Evolutionary conservation across 2,329 filamentous ascomycete genomes (phyloP), one percentile per base, ranked within the genome.

Genomic region (Claviceps cyperi): DNA sequence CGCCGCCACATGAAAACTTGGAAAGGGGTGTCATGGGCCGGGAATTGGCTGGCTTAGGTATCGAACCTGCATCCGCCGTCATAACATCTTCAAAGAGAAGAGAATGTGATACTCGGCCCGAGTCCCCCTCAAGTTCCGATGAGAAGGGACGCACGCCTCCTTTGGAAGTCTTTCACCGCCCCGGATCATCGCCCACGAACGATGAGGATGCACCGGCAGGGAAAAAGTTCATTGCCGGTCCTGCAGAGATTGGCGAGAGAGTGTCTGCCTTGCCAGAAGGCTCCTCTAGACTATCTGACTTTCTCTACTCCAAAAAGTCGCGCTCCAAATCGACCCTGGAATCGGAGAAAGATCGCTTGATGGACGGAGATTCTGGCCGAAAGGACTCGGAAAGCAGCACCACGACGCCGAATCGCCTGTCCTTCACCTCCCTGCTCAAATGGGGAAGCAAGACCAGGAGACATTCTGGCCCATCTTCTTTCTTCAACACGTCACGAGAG

Each of bases 401-500:
- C 32, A 69, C 67, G 49, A 66, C 62, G 14, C 62, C 63, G 13
- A 53, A 44, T 7, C 66, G 68, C 19, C 58, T 73, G 35, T 75
- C 83, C 0, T 85, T 89, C 72, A 78, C 81, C 4, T 81, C 85
- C 0, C 77, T 96, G 37, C 87, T 96, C 66, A 80, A 78, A 58
- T 84, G 84, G 64, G 78, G 78, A 28, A 74, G 71, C 67, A 71
- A 77, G 72, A 73, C 71, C 64, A 71, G 76, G 68, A 66, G 79
- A 65, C 61, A 69, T 61, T 66, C 76, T 62, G 54, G 73, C 62
- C 75, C 84, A 3, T 84, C 86, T 0, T 89, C 90, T n/a, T 92
- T 94, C 62, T 89, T 88, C 4, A 95, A 95, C 60, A 86, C 88
- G 0, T 95, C 90, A 1, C 78, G 89, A 55, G 90, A 95, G 60